Evolutionary conservation across 345 rosid genomes (phyloP).

Genomic region (Citrus inodora): DNA sequence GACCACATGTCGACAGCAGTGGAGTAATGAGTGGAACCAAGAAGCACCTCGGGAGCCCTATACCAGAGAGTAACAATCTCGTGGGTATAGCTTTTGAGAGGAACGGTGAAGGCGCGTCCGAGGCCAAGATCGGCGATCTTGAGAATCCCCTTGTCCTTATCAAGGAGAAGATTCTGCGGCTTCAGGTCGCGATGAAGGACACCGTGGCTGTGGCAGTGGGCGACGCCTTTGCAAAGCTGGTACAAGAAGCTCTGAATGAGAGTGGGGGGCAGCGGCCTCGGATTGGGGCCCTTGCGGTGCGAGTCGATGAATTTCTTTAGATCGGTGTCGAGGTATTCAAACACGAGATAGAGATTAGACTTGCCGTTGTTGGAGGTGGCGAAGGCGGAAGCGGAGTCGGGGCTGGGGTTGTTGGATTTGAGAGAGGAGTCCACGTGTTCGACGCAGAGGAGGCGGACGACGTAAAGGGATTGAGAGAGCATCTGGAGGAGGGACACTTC

Average conservation of each 20-base stretch:
- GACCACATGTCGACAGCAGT: conserved; percentile 96
- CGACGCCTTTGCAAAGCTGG: conserved; percentile 93
- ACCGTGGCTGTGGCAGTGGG: conserved; percentile 93
- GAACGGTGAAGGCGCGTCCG: conserved; percentile 89
- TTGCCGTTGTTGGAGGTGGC: conserved; percentile 23
- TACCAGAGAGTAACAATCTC: conserved; percentile 98
- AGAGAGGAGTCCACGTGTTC: conserved; percentile 62
- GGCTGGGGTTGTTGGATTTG: not conserved
- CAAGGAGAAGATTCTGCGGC: conserved; percentile 87
- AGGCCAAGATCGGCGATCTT: conserved; percentile 93
- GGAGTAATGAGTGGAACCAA: conserved; percentile 82
- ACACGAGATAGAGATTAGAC: conserved; percentile 79
- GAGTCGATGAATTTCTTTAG: conserved; percentile 88
- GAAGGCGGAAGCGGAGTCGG: conserved; percentile 15
- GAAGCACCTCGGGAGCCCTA: conserved; percentile 89
- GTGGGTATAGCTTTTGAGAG: conserved; percentile 85
- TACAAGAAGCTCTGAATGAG: conserved; percentile 70
- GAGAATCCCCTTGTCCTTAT: conserved; percentile 74
- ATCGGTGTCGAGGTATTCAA: conserved; percentile 91
- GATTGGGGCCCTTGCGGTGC: conserved; percentile 69
- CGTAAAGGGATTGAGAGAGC: conserved; percentile 83
- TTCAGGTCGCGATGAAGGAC: conserved; percentile 92
- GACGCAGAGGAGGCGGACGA: conserved; percentile 87
- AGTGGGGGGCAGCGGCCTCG: conserved; percentile 53
- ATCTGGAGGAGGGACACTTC: conserved; percentile 92